Evolutionary conservation across 768 basidiomycete species (phyloP).

Genomic region (Calocybe cyanea): DNA sequence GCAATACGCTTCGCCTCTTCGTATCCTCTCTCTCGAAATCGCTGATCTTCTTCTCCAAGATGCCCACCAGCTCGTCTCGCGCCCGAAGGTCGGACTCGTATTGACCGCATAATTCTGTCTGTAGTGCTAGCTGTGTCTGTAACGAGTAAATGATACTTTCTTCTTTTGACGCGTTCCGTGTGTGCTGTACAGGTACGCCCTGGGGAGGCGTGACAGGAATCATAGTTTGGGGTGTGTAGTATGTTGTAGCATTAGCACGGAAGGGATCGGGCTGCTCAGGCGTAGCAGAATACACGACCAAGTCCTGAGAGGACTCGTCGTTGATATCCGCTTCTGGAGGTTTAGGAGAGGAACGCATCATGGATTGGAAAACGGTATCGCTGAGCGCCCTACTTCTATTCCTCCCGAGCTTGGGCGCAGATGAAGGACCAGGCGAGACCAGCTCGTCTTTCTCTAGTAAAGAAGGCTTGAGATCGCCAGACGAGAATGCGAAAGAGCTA

Average conservation of each 20-base stretch:
- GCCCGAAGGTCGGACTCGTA: slow-evolving; percentile 73
- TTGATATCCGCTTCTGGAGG: slow-evolving; percentile 63
- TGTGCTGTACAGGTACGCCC: slow-evolving; percentile 33
- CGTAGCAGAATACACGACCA: slow-evolving; percentile 42
- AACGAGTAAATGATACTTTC: slow-evolving; percentile 69
- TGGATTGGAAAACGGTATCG: slow-evolving; percentile 60
- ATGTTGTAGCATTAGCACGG: slow-evolving; percentile 66
- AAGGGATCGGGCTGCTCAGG: slow-evolving; percentile 64
- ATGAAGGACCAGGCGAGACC: slow-evolving; percentile 20
- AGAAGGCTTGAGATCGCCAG: slow-evolving; percentile 29
- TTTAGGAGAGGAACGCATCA: slow-evolving; percentile 38
- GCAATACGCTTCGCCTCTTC: slow-evolving; percentile 50
- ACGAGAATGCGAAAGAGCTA: slow-evolving; percentile 24
- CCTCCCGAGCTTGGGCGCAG: slow-evolving; percentile 25
- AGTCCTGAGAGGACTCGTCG: slow-evolving; percentile 46
- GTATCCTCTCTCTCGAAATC: slow-evolving; percentile 60
- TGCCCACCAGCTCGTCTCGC: slow-evolving; percentile 67
- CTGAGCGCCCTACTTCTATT: slow-evolving; percentile 53
- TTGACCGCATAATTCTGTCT: slow-evolving; percentile 70
- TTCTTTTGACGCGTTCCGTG: slow-evolving; percentile 63
- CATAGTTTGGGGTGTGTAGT: slow-evolving; percentile 73
- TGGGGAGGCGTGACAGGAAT: slow-evolving; percentile 64
- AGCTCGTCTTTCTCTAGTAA: slow-evolving; percentile 20
- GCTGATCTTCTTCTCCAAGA: slow-evolving; percentile 50
- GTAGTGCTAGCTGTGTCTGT: slow-evolving; percentile 71